phyloP scores from a whole-genome alignment of 1,139 yeast species.

The Lodderomyces pseudojiufengensis region DNA sequence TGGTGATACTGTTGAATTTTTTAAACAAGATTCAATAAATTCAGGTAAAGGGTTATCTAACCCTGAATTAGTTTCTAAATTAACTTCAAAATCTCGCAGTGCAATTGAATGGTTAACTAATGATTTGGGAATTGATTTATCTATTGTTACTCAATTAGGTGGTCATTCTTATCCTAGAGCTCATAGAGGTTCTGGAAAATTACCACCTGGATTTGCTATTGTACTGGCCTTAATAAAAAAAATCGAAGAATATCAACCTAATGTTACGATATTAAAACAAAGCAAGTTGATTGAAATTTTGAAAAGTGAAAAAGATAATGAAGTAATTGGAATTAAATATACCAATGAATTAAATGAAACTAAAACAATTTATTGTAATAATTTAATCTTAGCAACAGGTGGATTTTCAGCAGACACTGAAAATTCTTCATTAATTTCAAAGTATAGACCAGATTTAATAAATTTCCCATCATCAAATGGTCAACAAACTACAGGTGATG shows the following conservation, averaged over 20 bases:
- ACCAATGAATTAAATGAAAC: slow-evolving; percentile 8
- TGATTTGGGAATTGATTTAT: slow-evolving; percentile 25
- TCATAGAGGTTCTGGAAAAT: slow-evolving; percentile 29
- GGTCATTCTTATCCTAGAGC: slow-evolving; percentile 38
- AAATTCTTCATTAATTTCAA: slow-evolving; percentile 20
- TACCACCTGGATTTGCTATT: slow-evolving; percentile 39
- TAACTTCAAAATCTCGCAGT: slow-evolving; percentile 23
- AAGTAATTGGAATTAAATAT: slow-evolving; percentile 24
- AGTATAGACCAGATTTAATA: slow-evolving; percentile 31
- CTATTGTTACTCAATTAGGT: slow-evolving; percentile 29
- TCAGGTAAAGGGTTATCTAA: slow-evolving; percentile 32
- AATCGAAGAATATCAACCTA: slow-evolving; percentile 15
- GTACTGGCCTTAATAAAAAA: slow-evolving; percentile 24
- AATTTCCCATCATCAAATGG: slow-evolving; percentile 36
- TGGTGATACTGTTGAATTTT: slow-evolving; percentile 22
- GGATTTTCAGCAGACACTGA: slow-evolving; percentile 34
- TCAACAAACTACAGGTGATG: slow-evolving; percentile 35
- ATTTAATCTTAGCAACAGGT: slow-evolving; percentile 37
- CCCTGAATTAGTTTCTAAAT: slow-evolving; percentile 21
- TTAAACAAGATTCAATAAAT: slow-evolving; percentile 26
- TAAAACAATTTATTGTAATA: slow-evolving; percentile 12
- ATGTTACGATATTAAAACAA: slow-evolving; percentile 20
- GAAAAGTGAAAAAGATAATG: slow-evolving; percentile 6
- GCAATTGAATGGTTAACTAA: slow-evolving; percentile 33
- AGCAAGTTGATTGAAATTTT: slow-evolving; percentile 20